Evolutionary conservation across 306 rosid species (phyloP).

Genomic region (Medicago arabica): DNA sequence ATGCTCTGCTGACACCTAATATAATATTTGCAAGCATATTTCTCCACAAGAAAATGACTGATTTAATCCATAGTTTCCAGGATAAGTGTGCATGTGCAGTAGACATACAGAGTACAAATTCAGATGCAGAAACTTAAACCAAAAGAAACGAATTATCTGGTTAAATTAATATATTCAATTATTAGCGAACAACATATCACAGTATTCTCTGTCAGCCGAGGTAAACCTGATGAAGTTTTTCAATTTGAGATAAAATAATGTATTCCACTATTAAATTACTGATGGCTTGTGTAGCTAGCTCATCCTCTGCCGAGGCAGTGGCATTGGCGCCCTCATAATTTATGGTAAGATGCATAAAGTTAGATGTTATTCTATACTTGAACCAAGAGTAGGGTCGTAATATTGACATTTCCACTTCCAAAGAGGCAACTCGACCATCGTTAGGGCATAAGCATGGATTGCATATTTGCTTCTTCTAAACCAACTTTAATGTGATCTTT

Average conservation of each 20-base stretch:
- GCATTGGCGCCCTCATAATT: constrained; percentile 15
- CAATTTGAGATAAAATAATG: constrained; percentile 31
- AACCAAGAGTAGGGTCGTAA: constrained; percentile 23
- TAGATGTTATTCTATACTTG: constrained; percentile 25
- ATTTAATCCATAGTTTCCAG: constrained; percentile 27
- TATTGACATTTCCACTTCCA: constrained; percentile 7
- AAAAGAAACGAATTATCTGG: constrained; percentile 19
- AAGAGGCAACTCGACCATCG: constrained; percentile 34
- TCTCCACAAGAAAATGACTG: constrained; percentile 26
- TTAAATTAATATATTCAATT: background rate
- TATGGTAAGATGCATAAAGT: constrained; percentile 14
- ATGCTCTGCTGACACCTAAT: constrained; percentile 9
- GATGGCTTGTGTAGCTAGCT: constrained; percentile 16
- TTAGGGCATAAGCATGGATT: background rate
- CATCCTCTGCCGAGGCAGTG: constrained; percentile 9
- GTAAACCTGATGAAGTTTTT: constrained; percentile 6
- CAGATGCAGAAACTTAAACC: constrained; percentile 23
- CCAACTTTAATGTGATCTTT: constrained; percentile 30
- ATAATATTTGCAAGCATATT: constrained; percentile 30
- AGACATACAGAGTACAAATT: constrained; percentile 26
- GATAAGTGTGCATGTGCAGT: background rate
- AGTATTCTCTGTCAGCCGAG: background rate
- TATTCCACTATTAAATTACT: constrained; percentile 7
- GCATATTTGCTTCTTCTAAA: background rate
- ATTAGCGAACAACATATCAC: constrained; percentile 22